Percentiles rank a stretch among this genome's conserved stretches.
These are phyloP conservation scores for Aspergillus ustus DNA, from an alignment of 2,329 filamentous ascomycete species.

Conservation along the genomic window DNA sequence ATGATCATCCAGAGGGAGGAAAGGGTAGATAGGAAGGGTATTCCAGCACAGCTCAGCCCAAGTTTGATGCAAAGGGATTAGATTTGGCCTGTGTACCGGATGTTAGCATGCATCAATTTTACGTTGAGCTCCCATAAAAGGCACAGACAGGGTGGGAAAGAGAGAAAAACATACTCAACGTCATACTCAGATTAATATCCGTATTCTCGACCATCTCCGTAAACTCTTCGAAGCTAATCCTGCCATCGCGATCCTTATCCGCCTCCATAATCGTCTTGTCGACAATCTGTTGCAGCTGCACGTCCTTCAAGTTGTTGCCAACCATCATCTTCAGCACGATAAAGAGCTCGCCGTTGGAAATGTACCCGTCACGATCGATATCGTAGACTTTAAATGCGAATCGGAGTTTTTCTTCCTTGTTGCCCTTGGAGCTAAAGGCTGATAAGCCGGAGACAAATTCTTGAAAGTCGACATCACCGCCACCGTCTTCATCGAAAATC, in stretches of 20 bases:
- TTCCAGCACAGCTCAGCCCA: neutral
- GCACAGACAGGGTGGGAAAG: conserved; percentile 2
- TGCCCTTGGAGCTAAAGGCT: conserved; percentile 96
- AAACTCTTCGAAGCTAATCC: conserved; percentile 99
- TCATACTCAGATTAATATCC: conserved; percentile 71
- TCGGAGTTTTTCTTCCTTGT: conserved; percentile 97
- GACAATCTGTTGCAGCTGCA: conserved; percentile 97
- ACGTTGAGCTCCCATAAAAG: neutral
- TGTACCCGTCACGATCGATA: conserved; percentile 97
- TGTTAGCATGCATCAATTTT: neutral
- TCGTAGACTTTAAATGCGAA: conserved; percentile 99
- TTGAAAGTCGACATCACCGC: conserved; percentile 97
- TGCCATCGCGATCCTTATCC: conserved; percentile 91
- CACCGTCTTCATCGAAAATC: conserved; percentile 98
- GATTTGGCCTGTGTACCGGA: neutral
- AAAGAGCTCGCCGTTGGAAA: conserved; percentile 98
- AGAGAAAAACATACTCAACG: conserved; percentile 57
- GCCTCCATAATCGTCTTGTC: conserved; percentile 99
- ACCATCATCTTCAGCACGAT: conserved; percentile 99
- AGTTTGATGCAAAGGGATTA: neutral
- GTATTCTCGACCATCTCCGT: conserved; percentile 98
- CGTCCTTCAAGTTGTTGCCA: conserved; percentile 97
- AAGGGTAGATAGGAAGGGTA: neutral
- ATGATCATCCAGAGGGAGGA: neutral
- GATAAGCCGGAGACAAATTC: conserved; percentile 96